Evolutionary conservation across 164 flowering plant species (phyloP).

Genomic region (Magnolia kwangsiensis): DNA sequence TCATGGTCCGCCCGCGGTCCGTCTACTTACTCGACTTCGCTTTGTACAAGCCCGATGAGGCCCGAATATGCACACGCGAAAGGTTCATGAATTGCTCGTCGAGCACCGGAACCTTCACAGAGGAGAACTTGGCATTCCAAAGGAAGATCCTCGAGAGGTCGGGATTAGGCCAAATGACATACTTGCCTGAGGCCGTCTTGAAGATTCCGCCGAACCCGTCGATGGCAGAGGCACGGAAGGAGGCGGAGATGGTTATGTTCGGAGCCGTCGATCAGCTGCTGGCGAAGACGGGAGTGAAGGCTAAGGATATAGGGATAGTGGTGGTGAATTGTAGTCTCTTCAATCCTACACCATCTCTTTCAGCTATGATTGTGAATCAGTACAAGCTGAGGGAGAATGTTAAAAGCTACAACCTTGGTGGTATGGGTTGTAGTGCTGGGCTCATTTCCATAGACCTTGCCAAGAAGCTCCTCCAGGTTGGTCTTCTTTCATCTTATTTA

Average conservation of each 20-base stretch:
- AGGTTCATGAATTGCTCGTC: slow-evolving; percentile 43
- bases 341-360: slow-evolving; percentile 71
- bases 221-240: slow-evolving; percentile 78
- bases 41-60: slow-evolving; percentile 59
- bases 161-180: slow-evolving; percentile 70
- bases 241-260: slow-evolving; percentile 77
- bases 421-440: slow-evolving; percentile 95
- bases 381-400: slow-evolving; percentile 78
- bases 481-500: background rate
- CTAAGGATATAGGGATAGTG: slow-evolving; percentile 74
- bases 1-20: slow-evolving; percentile 51
- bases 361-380: slow-evolving; percentile 71
- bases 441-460: slow-evolving; percentile 82
- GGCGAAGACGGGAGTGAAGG: slow-evolving; percentile 60
- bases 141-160: slow-evolving; percentile 66
- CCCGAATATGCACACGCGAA: slow-evolving; percentile 41
- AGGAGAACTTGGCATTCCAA: slow-evolving; percentile 60
- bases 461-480: slow-evolving; percentile 73
- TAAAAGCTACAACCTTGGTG: slow-evolving; percentile 70
- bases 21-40: slow-evolving; percentile 64
- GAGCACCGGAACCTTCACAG: slow-evolving; percentile 38
- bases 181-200: slow-evolving; percentile 56
- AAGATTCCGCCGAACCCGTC: slow-evolving; percentile 54
- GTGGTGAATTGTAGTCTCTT: slow-evolving; percentile 81
- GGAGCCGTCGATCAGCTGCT: slow-evolving; percentile 68